Base-by-base conservation (phyloP, 192 early-diverging fungal species). In the Rhizoclosmatium sp. region DNA sequence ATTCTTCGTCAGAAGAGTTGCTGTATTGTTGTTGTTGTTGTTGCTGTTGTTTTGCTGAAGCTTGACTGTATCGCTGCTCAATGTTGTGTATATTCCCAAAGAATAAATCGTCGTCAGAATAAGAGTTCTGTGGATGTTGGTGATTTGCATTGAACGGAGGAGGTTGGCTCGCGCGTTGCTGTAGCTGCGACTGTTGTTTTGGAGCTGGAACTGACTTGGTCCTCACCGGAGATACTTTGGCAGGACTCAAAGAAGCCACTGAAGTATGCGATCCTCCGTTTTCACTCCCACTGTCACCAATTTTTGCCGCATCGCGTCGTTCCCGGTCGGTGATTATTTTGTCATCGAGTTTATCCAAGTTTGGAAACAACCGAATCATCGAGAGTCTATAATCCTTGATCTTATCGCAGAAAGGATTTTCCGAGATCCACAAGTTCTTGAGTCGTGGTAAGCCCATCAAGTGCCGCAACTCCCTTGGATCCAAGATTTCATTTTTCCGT, bases 401-500 rank as follows among this genome's bases (percentile, higher is more conserved):
- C 16, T 59, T 47, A 4, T 62, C 48, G n/a, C 81, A 79, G 21
- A 86, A 44, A 1, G 85, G 85, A 60, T 86, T 86, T 39, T 86
- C 85, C 40, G 39, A 58, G 71, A 86, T 75, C 85, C 82, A 86
- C 31, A 86, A 79, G 62, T 82, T 59, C 7, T 70, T 78, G 46
- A 86, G 61, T 3, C 61, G 46, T 14, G 65, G 59, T n/a, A 86
- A 76, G 3, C 54, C 40, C 2, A 60, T 49, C 45, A 86, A 65
- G 62, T 84, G 69, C 2, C 69, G 47, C 23, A 86, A 68, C 65
- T 86, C 76, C 16, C 70, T 59, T 16, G 73, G 49, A 64, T 86
- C 78, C 7, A 65, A 69, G 41, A 86, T 80, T 10, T 82, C 56
- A 67, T 86, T 86, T 41, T 82, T 78, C 16, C 85, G 82, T 14